Evolutionary conservation across 148 eudicot species (phyloP).

Genomic region (Pharnaceum exiguum): DNA sequence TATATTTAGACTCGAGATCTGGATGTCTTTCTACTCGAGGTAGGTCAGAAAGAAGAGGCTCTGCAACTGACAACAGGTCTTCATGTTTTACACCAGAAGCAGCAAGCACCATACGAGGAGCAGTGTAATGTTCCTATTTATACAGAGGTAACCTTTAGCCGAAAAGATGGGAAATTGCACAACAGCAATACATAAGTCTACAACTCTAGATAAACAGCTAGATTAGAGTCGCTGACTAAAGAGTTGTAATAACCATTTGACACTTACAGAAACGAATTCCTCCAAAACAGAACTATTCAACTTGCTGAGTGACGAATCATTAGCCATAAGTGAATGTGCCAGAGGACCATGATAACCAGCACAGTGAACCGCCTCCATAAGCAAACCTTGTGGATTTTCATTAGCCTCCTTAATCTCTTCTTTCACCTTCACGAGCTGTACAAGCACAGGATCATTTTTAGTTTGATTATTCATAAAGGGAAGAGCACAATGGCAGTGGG

Average conservation of each 20-base stretch:
- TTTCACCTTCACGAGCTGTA: slow-evolving; percentile 71
- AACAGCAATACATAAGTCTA: slow-evolving; percentile 1
- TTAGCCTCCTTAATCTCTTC: slow-evolving; percentile 68
- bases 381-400: slow-evolving; percentile 76
- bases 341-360: slow-evolving; percentile 84
- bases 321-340: slow-evolving; percentile 71
- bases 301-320: slow-evolving; percentile 59
- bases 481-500: not conserved
- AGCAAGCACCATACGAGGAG: slow-evolving; percentile 86
- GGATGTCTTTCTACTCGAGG: slow-evolving; percentile 35
- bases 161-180: not conserved
- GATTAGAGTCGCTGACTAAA: not conserved
- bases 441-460: slow-evolving; percentile 1
- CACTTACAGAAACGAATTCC: slow-evolving; percentile 81
- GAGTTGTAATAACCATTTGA: not conserved
- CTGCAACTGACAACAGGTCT: slow-evolving; percentile 66
- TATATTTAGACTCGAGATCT: slow-evolving; percentile 59
- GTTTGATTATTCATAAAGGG: not conserved
- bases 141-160: slow-evolving; percentile 7
- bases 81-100: slow-evolving; percentile 95
- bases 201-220: not conserved
- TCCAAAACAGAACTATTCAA: slow-evolving; percentile 60
- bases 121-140: slow-evolving; percentile 77
- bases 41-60: slow-evolving; percentile 79
- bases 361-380: slow-evolving; percentile 84